Percentiles rank a stretch among this genome's conserved stretches.
These are phyloP conservation scores for Xylariaceae sp. DNA, from an alignment of 2,329 filamentous ascomycete genomes.

Conservation along the genomic window DNA sequence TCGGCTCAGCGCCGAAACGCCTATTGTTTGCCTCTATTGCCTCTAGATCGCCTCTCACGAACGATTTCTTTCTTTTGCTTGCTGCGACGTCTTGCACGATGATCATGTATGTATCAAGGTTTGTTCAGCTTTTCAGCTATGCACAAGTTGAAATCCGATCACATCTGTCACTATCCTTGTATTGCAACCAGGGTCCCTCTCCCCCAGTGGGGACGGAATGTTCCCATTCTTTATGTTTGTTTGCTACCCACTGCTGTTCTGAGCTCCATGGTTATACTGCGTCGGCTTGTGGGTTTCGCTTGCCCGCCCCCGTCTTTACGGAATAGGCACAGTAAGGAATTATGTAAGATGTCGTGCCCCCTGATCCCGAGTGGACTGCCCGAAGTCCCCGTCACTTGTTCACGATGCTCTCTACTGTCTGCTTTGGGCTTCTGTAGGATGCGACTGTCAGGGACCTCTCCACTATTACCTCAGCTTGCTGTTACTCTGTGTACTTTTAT, in stretches of 20 bases:
- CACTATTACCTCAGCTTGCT: slow-evolving; percentile 27
- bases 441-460: slow-evolving; percentile 5
- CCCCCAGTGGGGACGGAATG: slow-evolving; percentile 31
- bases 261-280: not conserved
- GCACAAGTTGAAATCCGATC: slow-evolving; percentile 19
- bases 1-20: slow-evolving; percentile 21
- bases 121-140: slow-evolving; percentile 23
- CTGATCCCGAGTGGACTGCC: slow-evolving; percentile 11
- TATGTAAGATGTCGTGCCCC: slow-evolving; percentile 14
- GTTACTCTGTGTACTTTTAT: not conserved
- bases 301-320: slow-evolving; percentile 7
- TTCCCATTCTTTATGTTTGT: slow-evolving; percentile 7
- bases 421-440: not conserved
- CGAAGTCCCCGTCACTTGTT: slow-evolving; percentile 1
- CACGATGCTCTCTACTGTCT: slow-evolving; percentile 17
- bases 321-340: slow-evolving; percentile 13
- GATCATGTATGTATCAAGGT: slow-evolving; percentile 7
- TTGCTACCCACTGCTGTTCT: not conserved
- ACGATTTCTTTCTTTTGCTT: not conserved
- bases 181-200: slow-evolving; percentile 35
- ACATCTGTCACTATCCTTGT: slow-evolving; percentile 30
- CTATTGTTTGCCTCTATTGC: not conserved
- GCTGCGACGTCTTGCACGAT: slow-evolving; percentile 2
- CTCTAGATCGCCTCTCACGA: not conserved
- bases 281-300: slow-evolving; percentile 10